phyloP scores from a whole-genome alignment of 176 grass and related monocot genomes.

The Miscanthus lutarioriparius region DNA sequence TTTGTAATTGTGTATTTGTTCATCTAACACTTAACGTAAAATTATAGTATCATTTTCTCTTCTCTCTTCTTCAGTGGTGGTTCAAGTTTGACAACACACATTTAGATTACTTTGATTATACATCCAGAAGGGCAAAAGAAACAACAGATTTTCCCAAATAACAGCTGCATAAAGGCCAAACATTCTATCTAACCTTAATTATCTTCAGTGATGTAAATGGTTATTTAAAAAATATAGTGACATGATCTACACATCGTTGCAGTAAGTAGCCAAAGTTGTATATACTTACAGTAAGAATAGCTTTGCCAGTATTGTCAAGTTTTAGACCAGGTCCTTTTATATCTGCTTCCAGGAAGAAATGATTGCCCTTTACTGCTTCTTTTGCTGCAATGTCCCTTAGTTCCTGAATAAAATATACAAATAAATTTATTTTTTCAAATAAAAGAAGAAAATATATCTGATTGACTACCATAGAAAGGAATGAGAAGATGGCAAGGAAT shows the following conservation, averaged over 20 bases:
- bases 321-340: conserved; percentile 92
- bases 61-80: neutral
- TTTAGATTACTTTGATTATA: conserved; percentile 1
- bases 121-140: conserved; percentile 12
- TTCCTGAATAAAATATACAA: conserved; percentile 57
- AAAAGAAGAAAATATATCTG: conserved; percentile 22
- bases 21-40: neutral
- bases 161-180: conserved; percentile 1
- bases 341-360: conserved; percentile 93
- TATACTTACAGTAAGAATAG: conserved; percentile 85
- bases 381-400: conserved; percentile 65
- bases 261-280: conserved; percentile 16
- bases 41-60: neutral
- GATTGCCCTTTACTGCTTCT: conserved; percentile 76
- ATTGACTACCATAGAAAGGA: neutral
- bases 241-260: neutral
- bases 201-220: conserved; percentile 15
- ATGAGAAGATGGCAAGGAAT: neutral
- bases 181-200: neutral
- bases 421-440: neutral
- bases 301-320: conserved; percentile 90
- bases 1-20: neutral
- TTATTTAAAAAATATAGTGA: neutral
- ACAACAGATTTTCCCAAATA: conserved; percentile 6
- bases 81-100: neutral